Evolutionary conservation across 768 basidiomycete genomes (phyloP).

Genomic region (Amanita exitialis): DNA sequence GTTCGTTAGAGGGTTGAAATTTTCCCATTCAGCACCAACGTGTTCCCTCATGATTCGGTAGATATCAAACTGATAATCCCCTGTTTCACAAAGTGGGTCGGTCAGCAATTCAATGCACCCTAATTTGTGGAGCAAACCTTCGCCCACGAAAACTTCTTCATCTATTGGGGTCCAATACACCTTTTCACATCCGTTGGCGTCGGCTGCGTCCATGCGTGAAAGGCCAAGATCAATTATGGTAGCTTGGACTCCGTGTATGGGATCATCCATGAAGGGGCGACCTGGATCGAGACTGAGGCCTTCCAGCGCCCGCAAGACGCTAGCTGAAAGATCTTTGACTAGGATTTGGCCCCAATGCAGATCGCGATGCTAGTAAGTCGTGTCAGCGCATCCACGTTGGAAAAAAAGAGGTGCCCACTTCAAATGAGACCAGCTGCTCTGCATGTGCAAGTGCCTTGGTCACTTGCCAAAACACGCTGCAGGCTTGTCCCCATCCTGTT

Average conservation of each 20-base stretch:
- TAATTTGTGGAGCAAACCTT: conserved; percentile 38
- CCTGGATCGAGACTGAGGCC: conserved; percentile 21
- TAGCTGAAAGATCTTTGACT: conserved; percentile 43
- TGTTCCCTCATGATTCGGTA: conserved; percentile 79
- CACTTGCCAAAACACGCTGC: conserved; percentile 88
- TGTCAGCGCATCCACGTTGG: not conserved
- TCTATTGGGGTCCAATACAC: conserved; percentile 79
- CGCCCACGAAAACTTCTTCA: conserved; percentile 84
- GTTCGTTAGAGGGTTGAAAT: conserved; percentile 76
- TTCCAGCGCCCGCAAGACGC: conserved; percentile 19
- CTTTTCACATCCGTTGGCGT: conserved; percentile 30
- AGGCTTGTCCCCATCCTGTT: conserved; percentile 78
- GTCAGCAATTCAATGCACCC: not conserved
- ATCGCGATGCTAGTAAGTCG: conserved; percentile 76
- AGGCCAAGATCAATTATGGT: conserved; percentile 95
- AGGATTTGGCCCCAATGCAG: conserved; percentile 98
- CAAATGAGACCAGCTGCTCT: conserved; percentile 75
- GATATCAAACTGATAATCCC: conserved; percentile 91
- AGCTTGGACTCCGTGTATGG: conserved; percentile 54
- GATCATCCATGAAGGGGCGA: conserved; percentile 53
- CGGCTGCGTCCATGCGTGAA: conserved; percentile 66
- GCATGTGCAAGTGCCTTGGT: conserved; percentile 67
- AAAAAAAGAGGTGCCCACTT: conserved; percentile 42
- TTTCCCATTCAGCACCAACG: conserved; percentile 58
- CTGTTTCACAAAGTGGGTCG: conserved; percentile 31